Evolutionary conservation across 1,284 basidiomycete species (phyloP).

Genomic region (Heterobasidion annosum): DNA sequence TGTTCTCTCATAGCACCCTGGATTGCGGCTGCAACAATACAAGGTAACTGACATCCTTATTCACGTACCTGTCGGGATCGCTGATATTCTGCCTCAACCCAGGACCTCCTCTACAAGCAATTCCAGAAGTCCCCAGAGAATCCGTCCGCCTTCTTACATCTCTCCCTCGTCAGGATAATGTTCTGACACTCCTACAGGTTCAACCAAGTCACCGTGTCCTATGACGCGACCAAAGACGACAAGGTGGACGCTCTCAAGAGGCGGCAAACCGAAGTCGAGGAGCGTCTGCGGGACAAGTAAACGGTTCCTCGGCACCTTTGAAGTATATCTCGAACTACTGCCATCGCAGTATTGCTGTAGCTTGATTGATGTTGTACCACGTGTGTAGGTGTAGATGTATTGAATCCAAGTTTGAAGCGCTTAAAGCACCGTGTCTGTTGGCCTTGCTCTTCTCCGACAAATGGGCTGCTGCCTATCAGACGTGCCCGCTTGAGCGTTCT

Average conservation of each 20-base stretch:
- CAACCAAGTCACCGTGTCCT: conserved; percentile 73
- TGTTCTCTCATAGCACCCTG: conserved; percentile 52
- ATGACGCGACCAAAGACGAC: conserved; percentile 80
- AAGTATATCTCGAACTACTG: not conserved
- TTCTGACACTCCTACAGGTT: conserved; percentile 37
- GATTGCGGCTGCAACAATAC: conserved; percentile 80
- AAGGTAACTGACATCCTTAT: conserved; percentile 33
- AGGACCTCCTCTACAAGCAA: conserved; percentile 73
- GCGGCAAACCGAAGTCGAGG: conserved; percentile 40
- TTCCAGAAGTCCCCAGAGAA: conserved; percentile 89
- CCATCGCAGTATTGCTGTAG: not conserved
- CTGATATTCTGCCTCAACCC: not conserved
- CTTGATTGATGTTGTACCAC: not conserved
- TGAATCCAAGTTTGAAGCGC: too few species aligned
- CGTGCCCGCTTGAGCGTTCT: too few species aligned
- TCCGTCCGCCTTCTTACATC: conserved; percentile 39
- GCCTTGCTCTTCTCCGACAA: too few species aligned
- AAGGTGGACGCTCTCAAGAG: conserved; percentile 63
- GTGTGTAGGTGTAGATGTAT: not conserved
- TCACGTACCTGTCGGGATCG: not conserved
- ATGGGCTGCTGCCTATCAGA: too few species aligned
- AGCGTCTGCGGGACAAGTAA: conserved; percentile 30
- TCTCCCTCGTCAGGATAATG: not conserved
- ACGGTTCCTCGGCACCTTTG: too few species aligned
- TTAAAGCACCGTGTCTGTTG: too few species aligned